Evolutionary conservation across 2,329 filamentous ascomycete species (phyloP), one percentile per base, ranked within the genome.

Genomic region (Mycosphaerella sp.): DNA sequence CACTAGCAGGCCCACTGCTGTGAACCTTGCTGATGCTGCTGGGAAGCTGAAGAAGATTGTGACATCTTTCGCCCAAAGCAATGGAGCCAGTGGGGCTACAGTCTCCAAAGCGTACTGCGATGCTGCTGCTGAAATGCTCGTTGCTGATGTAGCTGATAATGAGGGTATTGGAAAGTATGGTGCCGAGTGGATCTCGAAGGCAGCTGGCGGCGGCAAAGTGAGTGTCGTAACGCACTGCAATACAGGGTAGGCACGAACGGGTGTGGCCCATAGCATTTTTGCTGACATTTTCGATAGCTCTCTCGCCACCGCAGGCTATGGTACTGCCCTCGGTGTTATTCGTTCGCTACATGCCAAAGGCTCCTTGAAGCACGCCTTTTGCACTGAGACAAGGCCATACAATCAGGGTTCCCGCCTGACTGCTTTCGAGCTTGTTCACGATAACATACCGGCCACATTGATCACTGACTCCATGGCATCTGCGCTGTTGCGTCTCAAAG

Each of bases 181-280:
- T 35, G 87, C 89, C 0, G 77, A 83, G 58, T 98, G 93, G 87
- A 84, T 98, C 30, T 71, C 81, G 50, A 81, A 87, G 61, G 64
- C 70, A 41, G 77, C 66, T 66, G 76, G 57, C 68, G 77, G 66
- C 63, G 75, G 71, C 61, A 75, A 76, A 58, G 73, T 95, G 42
- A 88, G 87, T n/a, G 85, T 98, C 39, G 73, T 98, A 59, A 98
- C 93, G 9, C 94, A 98, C 71, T 98, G 93, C 77, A 98, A 98
- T 70, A 98, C 93, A 17, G 93, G 93, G 82, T 86, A 75, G 44
- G 50, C 55, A 17, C n/a, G 37, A 14, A 25, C 6, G 35, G 7
- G 6, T 49, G 53, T 49, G 44, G 27, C 4, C 28, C 6, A 18
- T 43, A 8, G 6, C 41, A 39, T 53, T 62, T 70, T 56, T 70